A percentile compares a stretch with the other conserved stretches of the same genome.
Conservation (phyloP, 176 grass and related monocot species). For the Aegilops longissima region DNA sequence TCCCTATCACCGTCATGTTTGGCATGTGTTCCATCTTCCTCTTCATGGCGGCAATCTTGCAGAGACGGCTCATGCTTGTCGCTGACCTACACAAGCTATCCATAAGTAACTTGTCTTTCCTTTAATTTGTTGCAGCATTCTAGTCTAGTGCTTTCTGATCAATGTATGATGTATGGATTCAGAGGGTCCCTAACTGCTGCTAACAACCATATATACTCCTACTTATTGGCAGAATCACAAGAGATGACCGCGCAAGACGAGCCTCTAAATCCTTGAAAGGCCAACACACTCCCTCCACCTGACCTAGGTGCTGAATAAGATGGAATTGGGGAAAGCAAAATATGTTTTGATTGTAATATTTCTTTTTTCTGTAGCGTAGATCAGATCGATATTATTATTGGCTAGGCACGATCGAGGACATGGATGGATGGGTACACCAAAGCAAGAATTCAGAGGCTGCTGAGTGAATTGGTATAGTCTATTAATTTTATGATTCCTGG, state of each 20-base stretch:
- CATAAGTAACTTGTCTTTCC: constrained; percentile 45
- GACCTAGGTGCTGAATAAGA: constrained; percentile 40
- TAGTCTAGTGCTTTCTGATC: neutral
- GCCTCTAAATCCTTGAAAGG: constrained; percentile 57
- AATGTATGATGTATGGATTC: neutral
- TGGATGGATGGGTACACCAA: neutral
- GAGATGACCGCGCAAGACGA: constrained; percentile 62
- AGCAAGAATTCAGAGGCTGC: constrained; percentile 25
- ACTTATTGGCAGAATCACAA: constrained; percentile 44
- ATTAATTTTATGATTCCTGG: neutral
- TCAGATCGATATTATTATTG: constrained; percentile 23
- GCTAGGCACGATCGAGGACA: neutral
- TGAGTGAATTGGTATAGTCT: constrained; percentile 7
- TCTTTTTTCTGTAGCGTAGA: constrained; percentile 29
- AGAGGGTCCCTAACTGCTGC: neutral
- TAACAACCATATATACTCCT: constrained; percentile 15
- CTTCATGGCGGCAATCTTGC: constrained; percentile 87
- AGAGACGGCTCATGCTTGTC: constrained; percentile 88
- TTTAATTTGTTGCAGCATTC: neutral
- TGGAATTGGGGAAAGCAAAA: constrained; percentile 7
- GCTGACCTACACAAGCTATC: constrained; percentile 72
- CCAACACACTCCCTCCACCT: neutral
- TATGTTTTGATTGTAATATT: constrained; percentile 35
- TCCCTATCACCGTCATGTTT: constrained; percentile 93
- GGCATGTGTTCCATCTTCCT: constrained; percentile 98